Percentiles rank a stretch among this genome's conserved stretches.
Evolutionary conservation across 2,329 filamentous ascomycete genomes (phyloP).

Genomic region (Aspergillus costaricaensis): DNA sequence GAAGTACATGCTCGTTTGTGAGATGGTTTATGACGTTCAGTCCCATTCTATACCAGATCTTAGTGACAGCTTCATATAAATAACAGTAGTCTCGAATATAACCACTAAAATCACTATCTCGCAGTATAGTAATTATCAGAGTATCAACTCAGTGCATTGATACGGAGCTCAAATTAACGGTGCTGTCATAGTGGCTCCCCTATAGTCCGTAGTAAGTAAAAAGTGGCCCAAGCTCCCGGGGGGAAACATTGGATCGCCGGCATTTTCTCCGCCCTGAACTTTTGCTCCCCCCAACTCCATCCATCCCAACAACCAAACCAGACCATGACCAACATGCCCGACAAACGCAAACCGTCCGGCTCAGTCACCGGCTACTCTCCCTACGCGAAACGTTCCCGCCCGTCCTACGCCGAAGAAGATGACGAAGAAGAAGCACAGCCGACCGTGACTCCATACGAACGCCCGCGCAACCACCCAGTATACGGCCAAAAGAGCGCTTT

Average conservation of each 20-base stretch:
- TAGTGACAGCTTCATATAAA: too few species aligned
- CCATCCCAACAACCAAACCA: slow-evolving; percentile 1
- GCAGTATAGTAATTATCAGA: too few species aligned
- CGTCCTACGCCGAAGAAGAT: slow-evolving; percentile 32
- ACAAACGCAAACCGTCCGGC: slow-evolving; percentile 36
- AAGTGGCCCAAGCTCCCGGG: slow-evolving; percentile 30
- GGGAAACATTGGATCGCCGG: slow-evolving; percentile 3
- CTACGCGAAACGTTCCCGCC: slow-evolving; percentile 34
- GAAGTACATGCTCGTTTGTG: too few species aligned
- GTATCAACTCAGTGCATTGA: too few species aligned
- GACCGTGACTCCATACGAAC: slow-evolving; percentile 31
- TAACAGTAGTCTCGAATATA: too few species aligned
- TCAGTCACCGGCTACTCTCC: slow-evolving; percentile 18
- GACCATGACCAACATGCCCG: slow-evolving; percentile 29
- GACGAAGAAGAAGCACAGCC: slow-evolving; percentile 26
- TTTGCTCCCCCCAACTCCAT: neutral
- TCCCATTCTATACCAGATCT: too few species aligned
- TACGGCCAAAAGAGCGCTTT: slow-evolving; percentile 75
- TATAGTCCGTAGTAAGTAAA: too few species aligned
- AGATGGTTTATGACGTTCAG: too few species aligned
- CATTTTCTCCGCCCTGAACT: slow-evolving; percentile 17
- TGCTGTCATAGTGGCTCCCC: too few species aligned
- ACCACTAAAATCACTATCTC: too few species aligned
- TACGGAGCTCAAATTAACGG: too few species aligned
- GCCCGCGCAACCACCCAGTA: slow-evolving; percentile 59